Base-by-base conservation (phyloP, 257 asterid genomes). In the Osmanthus fragrans region DNA sequence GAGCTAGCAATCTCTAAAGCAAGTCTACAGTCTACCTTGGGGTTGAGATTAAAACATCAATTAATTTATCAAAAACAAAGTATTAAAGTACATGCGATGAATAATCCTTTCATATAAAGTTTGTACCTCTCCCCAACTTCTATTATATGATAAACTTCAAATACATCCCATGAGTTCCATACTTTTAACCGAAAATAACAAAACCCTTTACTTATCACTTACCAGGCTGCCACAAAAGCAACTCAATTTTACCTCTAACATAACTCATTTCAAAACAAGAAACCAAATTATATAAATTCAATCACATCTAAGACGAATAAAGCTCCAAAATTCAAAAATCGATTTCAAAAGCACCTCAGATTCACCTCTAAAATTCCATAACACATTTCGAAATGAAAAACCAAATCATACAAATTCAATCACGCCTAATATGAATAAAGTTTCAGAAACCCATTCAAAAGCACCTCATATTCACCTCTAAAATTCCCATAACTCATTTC, bases 301-400 rank as follows among this genome's bases (percentile, higher is more conserved):
- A 65, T 63, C 36, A 21, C n/a, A 70, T 66, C 34, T 63, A 67
- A 71, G 81, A 82, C 72, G 70, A 51, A 65, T 40, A 75, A 36
- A 58, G 66, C 30, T 58, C 66, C 29, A 58, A 58, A 21, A 2
- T 58, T 21, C 66, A 58, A 1, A 58, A 23, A 8, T 2, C 4
- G 3, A 58, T n/a, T 58, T n/a, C 66, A 6, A 23, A 47, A 2
- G 40, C 36, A 11, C 47, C 21, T 21, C 64, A 18, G n/a, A 63
- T 12, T 7, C 7, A 66, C 37, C 32, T 33, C 30, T 60, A 1
- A 3, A 36, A 70, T 29, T 49, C 70, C 37, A 29, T 60, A 30
- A 15, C 34, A 3, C 54, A 45, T 13, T 45, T 45, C 54, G 13
- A 45, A 45, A 13, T 6, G 19, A 37, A 5, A 11, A 73, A 29